Base-by-base conservation (phyloP, 352 stramenopile genomes). In the Phytophthora crassamura region DNA sequence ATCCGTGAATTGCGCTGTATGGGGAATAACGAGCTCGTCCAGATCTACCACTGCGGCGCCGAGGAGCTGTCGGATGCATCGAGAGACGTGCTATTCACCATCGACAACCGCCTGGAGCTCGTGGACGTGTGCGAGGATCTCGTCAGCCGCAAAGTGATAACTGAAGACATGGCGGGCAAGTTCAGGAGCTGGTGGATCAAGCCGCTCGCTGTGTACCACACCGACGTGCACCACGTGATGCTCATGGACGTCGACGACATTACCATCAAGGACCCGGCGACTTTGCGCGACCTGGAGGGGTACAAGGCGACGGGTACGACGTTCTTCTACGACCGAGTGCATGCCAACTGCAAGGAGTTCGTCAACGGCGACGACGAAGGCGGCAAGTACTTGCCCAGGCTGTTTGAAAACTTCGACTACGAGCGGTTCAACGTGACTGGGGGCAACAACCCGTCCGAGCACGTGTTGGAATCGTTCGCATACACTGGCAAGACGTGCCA, bases 51-150 rank as follows among this genome's bases (percentile, higher is more conserved):
- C 32, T 68, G 74, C 52, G 47, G 71, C 2, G 50, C 55, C 0
- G 46, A 77, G 16, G 79, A 89, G 43, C 59, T 90, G 10, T 85
- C 82, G 5, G 25, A 36, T 0, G 58, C 63, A 2, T 64, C 74
- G 8, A 61, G 50, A 15, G 56, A 69, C 20, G 20, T 88, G 28
- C 60, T 90, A 11, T 64, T 72, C 40, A 47, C 34, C 8, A 63
- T 77, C 30, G 82, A 90, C 59, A 53, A 51, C 20, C 55, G 59
- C 8, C 45, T 90, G 32, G 82, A 89, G 63, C 70, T 88, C 59
- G 60, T 91, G 35, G 82, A 91, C 60, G 79, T 86, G 36, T 90
- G 79, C 64, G 58, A 61, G 4, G 69, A 85, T 4, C 32, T 82
- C 3, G 35, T 80, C 10, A 45, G 30, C 30, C 49, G 68, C 28